A percentile compares a stretch with the other conserved stretches of the same genome.
Conservation (phyloP, 2,329 filamentous ascomycete genomes). For the Neobulgaria alba region DNA sequence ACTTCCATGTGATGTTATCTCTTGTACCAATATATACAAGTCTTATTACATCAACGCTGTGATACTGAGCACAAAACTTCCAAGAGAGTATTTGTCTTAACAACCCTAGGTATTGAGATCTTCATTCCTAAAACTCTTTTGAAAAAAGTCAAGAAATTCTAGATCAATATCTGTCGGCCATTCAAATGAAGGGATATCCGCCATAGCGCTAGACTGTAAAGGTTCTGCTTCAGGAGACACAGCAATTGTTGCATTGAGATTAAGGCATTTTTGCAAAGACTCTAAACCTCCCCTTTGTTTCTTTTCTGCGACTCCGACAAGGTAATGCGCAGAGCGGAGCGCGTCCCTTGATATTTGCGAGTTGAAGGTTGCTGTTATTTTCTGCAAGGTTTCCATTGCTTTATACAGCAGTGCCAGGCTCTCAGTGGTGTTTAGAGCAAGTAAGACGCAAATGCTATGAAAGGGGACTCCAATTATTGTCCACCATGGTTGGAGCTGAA, state of each 20-base stretch:
- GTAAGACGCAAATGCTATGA: constrained; percentile 16
- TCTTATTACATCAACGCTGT: too few relatives aligned
- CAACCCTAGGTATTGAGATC: too few relatives aligned
- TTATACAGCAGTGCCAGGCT: constrained; percentile 13
- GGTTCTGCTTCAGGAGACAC: neutral
- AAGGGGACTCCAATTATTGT: constrained; percentile 17
- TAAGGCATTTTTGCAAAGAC: constrained; percentile 12
- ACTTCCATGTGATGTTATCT: too few relatives aligned
- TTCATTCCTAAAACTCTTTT: too few relatives aligned
- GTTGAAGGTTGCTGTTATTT: constrained; percentile 8
- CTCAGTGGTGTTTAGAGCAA: constrained; percentile 13
- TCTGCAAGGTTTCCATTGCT: constrained; percentile 15
- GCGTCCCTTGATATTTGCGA: constrained; percentile 17
- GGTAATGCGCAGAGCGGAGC: constrained; percentile 15
- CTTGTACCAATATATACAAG: too few relatives aligned
- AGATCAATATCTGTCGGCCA: constrained; percentile 7
- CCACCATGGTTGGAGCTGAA: constrained; percentile 17
- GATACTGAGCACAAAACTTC: too few relatives aligned
- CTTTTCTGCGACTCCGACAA: constrained; percentile 16
- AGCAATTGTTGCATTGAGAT: constrained; percentile 4
- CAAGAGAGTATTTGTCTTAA: too few relatives aligned
- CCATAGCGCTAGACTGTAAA: too few relatives aligned
- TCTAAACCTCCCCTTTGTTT: constrained; percentile 15
- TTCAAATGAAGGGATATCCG: constrained; percentile 1
- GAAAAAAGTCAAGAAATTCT: constrained; percentile 9